Base-by-base conservation (phyloP, 306 rosid genomes). In the Cercis canadensis region DNA sequence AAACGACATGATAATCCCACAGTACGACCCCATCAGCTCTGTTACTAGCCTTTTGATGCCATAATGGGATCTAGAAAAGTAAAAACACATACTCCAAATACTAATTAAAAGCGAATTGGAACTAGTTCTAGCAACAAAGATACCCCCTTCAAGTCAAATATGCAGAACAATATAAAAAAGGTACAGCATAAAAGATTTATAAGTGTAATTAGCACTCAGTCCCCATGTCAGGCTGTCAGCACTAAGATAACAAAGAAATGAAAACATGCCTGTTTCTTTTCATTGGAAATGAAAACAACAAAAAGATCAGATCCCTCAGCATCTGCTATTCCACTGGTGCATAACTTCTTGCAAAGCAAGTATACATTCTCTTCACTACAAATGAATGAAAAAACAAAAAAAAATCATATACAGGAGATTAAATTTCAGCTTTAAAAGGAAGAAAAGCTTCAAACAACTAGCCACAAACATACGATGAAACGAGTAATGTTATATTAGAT, bases 1-100 rank as follows among this genome's bases (percentile, higher is more conserved):
- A 90, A 76, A 93, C 84, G 43, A 82, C 97, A 80, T 90, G 98
- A 72, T 93, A 90, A 77, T 93, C 98, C 98, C 97, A 93, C 14
- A 90, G 82, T 84, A 90, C 71, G 64, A 86, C 41, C 62, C 97
- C 97, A 59, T 88, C 97, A 10, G 88, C 92, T 70, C 96, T 75
- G 12, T 72, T 59, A 76, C 97, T 88, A 46, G 96, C 89, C 78
- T 85, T 90, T 76, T 93, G 97, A 75, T 82, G 80, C 98, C 98
- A 88, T 19, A 93, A 81, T 18, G 97, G 90, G 56, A 87, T 83
- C 96, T 92, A 62, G 17, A 75, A 73, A 52, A 67, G 52, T 50
- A 7, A 9, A 68, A 74, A 65, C n/a, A 34, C 51, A 50, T 58
- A 11, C 29, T 58, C 52, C 75, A 53, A 36, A 59, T 1, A 21